phyloP scores from a whole-genome alignment of 345 rosid species.

The Hibiscus syriacus region DNA sequence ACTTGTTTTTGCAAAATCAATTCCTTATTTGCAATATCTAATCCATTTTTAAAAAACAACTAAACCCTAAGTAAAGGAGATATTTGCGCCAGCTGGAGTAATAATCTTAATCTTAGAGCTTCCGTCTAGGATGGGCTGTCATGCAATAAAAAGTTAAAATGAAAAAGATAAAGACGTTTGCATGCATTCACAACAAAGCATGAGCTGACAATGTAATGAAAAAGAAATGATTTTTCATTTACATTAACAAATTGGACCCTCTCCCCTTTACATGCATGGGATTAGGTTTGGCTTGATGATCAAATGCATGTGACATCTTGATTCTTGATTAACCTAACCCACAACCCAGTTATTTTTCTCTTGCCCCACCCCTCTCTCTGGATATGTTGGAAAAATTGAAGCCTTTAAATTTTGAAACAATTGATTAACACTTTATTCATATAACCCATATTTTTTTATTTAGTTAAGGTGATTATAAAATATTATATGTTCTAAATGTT shows the following conservation, averaged over 20 bases:
- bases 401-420: background rate
- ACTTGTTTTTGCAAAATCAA: no score
- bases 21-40: no score
- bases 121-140: background rate
- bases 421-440: background rate
- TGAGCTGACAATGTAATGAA: background rate
- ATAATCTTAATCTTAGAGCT: no score
- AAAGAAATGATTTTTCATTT: background rate
- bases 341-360: no score
- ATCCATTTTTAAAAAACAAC: background rate
- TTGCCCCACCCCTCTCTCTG: no score
- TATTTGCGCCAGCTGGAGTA: no score
- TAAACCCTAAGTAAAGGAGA: constrained; percentile 25
- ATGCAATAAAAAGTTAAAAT: background rate
- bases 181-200: constrained; percentile 9
- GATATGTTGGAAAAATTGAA: background rate
- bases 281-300: constrained; percentile 43
- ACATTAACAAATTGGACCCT: constrained; percentile 13
- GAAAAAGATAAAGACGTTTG: background rate
- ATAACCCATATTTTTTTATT: no score
- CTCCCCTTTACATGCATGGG: constrained; percentile 26
- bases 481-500: no score
- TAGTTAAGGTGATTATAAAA: no score
- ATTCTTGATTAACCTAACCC: constrained; percentile 11
- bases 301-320: constrained; percentile 32